A percentile compares a stretch with the other conserved stretches of the same genome.
Conservation (phyloP, 306 rosid genomes). For the Crataegus laevigata region DNA sequence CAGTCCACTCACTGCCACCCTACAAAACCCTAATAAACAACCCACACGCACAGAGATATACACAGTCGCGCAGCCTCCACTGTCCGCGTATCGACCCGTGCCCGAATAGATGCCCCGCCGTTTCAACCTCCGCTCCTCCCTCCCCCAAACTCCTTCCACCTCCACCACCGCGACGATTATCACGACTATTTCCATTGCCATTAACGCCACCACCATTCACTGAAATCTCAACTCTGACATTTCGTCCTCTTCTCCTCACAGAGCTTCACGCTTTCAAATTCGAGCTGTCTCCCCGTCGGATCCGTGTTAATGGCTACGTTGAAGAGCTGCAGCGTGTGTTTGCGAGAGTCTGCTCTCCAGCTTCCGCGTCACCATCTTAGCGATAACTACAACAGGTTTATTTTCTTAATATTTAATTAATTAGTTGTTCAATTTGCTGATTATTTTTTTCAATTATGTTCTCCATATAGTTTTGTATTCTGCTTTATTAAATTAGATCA, state of each 20-base stretch:
- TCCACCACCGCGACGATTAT: background rate
- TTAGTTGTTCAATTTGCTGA: background rate
- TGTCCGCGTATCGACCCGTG: background rate
- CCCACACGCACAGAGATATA: background rate
- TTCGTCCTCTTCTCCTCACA: background rate
- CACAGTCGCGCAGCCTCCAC: conserved; percentile 6
- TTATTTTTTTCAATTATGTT: background rate
- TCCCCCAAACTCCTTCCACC: background rate
- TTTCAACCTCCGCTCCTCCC: background rate
- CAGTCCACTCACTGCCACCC: background rate
- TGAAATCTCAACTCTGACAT: conserved; percentile 6
- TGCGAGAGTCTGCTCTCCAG: conserved; percentile 35
- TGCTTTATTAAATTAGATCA: background rate
- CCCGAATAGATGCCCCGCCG: conserved; percentile 9
- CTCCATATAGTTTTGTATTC: background rate
- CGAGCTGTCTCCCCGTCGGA: background rate
- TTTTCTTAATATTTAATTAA: background rate
- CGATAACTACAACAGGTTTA: conserved; percentile 35
- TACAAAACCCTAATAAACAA: conserved; percentile 13
- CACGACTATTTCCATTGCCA: conserved; percentile 5
- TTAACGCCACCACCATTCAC: background rate
- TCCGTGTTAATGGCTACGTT: conserved; percentile 29
- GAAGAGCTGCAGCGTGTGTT: conserved; percentile 34
- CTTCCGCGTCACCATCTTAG: conserved; percentile 31
- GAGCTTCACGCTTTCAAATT: background rate